Conservation (phyloP, 2,329 filamentous ascomycete species). For the Talaromyces sp. region DNA sequence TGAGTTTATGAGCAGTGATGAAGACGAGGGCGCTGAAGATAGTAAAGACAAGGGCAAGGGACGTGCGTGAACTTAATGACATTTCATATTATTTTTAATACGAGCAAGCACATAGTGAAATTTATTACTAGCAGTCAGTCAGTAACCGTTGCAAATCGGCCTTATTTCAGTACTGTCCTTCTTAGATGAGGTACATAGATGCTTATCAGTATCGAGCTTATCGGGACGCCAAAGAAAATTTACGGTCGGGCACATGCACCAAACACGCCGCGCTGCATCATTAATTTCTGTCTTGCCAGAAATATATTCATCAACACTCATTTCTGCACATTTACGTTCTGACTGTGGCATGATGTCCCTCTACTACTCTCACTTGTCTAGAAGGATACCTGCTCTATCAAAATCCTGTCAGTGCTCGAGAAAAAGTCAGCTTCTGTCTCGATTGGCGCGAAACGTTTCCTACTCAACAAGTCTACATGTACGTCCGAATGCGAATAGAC, state of each 20-base stretch:
- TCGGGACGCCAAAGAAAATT: conserved; percentile 15
- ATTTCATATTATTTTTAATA: background rate
- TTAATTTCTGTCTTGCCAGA: background rate
- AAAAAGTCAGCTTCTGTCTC: background rate
- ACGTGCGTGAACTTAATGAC: conserved; percentile 24
- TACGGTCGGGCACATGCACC: conserved; percentile 14
- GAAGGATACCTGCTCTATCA: conserved; percentile 1
- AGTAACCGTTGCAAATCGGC: background rate
- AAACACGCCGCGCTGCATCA: background rate
- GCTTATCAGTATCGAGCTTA: conserved; percentile 4
- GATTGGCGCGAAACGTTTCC: conserved; percentile 5
- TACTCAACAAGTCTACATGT: background rate
- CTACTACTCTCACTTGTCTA: conserved; percentile 4
- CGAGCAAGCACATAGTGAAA: background rate
- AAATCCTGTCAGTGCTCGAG: conserved; percentile 1
- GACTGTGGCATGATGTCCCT: conserved; percentile 5
- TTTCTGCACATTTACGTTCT: background rate
- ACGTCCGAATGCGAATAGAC: background rate
- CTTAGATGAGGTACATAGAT: background rate
- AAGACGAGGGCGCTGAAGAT: conserved; percentile 26
- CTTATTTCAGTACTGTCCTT: background rate
- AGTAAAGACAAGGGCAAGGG: conserved; percentile 36
- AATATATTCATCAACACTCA: background rate
- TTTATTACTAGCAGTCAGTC: background rate
- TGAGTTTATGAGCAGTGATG: conserved; percentile 46